These are phyloP conservation scores for Oldenlandia corymbosa DNA, from an alignment of 257 asterid genomes.

Conservation along the genomic window DNA sequence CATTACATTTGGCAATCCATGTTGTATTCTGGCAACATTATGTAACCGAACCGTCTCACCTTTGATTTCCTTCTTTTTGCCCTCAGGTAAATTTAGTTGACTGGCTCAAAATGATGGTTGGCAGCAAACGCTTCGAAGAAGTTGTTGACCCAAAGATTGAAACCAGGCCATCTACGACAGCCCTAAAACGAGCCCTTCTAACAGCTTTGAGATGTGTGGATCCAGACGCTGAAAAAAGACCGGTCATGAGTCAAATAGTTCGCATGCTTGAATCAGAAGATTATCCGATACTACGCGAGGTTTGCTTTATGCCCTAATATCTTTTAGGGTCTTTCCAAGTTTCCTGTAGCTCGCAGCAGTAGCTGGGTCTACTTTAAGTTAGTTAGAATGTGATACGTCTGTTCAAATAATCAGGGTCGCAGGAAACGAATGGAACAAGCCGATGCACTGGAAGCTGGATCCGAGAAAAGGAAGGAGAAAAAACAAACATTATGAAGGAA, in stretches of 20 bases:
- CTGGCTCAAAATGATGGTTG: constrained; percentile 92
- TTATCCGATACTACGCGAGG: constrained; percentile 73
- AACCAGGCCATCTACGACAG: constrained; percentile 53
- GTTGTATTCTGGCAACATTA: no score
- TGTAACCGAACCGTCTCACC: no score
- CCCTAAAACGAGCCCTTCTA: constrained; percentile 64
- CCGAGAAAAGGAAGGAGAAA: constrained; percentile 19
- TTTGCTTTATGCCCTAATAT: constrained; percentile 10
- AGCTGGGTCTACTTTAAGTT: no score
- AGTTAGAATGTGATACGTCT: neutral
- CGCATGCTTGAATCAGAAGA: constrained; percentile 85
- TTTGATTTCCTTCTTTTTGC: neutral
- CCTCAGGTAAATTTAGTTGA: constrained; percentile 77
- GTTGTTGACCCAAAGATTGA: constrained; percentile 68
- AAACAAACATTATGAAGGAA: constrained; percentile 19
- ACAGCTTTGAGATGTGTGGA: constrained; percentile 79
- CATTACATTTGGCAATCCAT: no score
- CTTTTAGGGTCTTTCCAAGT: no score
- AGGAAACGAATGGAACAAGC: constrained; percentile 37
- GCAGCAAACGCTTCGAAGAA: constrained; percentile 50
- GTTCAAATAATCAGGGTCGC: constrained; percentile 36
- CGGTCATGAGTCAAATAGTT: constrained; percentile 79
- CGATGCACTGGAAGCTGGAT: constrained; percentile 10
- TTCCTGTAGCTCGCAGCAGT: no score
- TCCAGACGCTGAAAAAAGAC: constrained; percentile 70